Conservation (phyloP, 2,329 filamentous ascomycete species). For the Cercospora citrullina region DNA sequence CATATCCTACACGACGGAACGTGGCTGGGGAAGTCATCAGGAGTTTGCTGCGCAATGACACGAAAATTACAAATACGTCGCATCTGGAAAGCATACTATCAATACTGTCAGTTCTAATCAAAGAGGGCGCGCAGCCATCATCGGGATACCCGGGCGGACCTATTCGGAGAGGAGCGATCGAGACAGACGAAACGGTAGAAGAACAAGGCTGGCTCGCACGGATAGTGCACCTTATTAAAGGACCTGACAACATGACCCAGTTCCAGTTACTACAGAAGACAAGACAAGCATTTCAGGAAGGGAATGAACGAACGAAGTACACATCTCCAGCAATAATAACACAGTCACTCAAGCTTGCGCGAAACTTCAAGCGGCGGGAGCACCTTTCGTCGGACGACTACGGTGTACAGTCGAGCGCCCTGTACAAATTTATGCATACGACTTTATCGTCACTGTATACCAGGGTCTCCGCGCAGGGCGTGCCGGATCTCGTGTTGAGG, state of each 20-base stretch:
- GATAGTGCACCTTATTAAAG: constrained; percentile 83
- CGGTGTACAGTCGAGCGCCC: constrained; percentile 70
- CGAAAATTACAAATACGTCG: constrained; percentile 71
- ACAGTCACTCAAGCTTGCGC: constrained; percentile 82
- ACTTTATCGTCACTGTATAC: constrained; percentile 83
- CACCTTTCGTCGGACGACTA: constrained; percentile 78
- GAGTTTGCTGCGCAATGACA: constrained; percentile 79
- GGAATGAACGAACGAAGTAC: constrained; percentile 92
- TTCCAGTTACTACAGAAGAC: constrained; percentile 84
- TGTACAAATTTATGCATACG: constrained; percentile 95
- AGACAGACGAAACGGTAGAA: constrained; percentile 96
- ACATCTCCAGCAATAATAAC: constrained; percentile 93
- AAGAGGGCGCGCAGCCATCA: constrained; percentile 81
- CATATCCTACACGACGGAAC: constrained; percentile 85
- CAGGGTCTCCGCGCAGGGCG: constrained; percentile 68
- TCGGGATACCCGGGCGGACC: constrained; percentile 79
- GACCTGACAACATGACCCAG: constrained; percentile 85
- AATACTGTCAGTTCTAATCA: constrained; percentile 86
- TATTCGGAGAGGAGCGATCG: constrained; percentile 69
- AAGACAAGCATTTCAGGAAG: constrained; percentile 82
- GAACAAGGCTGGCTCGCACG: constrained; percentile 96
- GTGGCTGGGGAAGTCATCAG: constrained; percentile 87
- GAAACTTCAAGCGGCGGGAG: constrained; percentile 84
- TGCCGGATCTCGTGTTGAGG: constrained; percentile 83
- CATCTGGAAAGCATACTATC: constrained; percentile 88